phyloP scores from a whole-genome alignment of 805 yeast species.

The Yarrowia keelungensis region DNA sequence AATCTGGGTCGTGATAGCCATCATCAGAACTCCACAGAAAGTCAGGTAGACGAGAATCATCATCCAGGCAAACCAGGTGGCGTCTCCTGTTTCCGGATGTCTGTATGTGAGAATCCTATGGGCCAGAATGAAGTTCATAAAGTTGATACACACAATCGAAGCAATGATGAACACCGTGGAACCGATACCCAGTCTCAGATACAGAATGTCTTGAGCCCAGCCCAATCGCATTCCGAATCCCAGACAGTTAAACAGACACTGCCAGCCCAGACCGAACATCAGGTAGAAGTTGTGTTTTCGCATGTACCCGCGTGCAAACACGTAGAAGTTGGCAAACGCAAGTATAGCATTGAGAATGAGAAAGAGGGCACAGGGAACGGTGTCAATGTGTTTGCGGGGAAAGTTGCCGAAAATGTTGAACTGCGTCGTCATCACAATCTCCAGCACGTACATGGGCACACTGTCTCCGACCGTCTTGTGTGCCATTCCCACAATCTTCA shows the following conservation, averaged over 20 bases:
- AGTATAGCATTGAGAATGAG: constrained; percentile 60
- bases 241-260: constrained; percentile 59
- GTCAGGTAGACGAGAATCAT: constrained; percentile 61
- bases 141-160: constrained; percentile 64
- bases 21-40: constrained; percentile 63
- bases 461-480: not conserved
- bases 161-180: constrained; percentile 62
- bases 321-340: constrained; percentile 55
- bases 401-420: constrained; percentile 65
- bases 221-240: constrained; percentile 65
- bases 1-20: constrained; percentile 70
- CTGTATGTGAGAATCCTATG: constrained; percentile 79
- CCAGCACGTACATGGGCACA: constrained; percentile 3
- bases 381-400: constrained; percentile 58
- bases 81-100: constrained; percentile 73
- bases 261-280: constrained; percentile 61
- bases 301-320: constrained; percentile 57
- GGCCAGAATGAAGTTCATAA: constrained; percentile 68
- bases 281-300: constrained; percentile 69
- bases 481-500: constrained; percentile 8
- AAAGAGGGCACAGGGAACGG: constrained; percentile 67
- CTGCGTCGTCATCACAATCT: constrained; percentile 43
- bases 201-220: constrained; percentile 62
- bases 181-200: constrained; percentile 60
- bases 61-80: constrained; percentile 56